Conservation (phyloP, 2,329 filamentous ascomycete species). For the Nemania bipapillata region DNA sequence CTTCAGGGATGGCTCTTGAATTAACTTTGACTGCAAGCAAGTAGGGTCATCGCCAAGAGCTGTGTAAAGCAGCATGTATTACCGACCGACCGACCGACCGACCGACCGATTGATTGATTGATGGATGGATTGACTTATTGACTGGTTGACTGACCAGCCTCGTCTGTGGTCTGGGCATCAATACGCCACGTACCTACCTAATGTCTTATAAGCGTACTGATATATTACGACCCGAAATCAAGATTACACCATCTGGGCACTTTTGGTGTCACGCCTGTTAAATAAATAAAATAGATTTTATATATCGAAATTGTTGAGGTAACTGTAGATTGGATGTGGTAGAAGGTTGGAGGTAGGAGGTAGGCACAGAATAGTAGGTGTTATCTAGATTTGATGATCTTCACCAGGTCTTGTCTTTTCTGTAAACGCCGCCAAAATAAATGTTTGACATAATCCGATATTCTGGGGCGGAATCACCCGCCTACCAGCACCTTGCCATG, state of each 20-base stretch:
- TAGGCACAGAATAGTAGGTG: no score
- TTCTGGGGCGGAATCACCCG: slow-evolving; percentile 12
- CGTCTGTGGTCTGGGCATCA: not conserved
- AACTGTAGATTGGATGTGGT: no score
- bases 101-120: no score
- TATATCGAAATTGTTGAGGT: not conserved
- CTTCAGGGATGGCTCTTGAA: slow-evolving; percentile 5
- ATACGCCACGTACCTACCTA: not conserved
- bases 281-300: no score
- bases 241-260: no score
- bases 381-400: slow-evolving; percentile 11
- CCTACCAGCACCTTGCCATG: not conserved
- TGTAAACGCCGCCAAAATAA: not conserved
- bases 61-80: slow-evolving; percentile 11
- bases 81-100: no score
- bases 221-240: not conserved
- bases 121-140: no score
- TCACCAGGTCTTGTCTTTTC: not conserved
- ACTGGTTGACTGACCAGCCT: no score
- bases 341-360: no score
- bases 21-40: not conserved
- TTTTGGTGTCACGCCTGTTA: not conserved
- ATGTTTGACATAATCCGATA: slow-evolving; percentile 30
- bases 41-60: not conserved
- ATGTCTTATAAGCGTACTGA: no score